Evolutionary conservation across 2,329 filamentous ascomycete genomes (phyloP).

Genomic region (Fusarium sp.): DNA sequence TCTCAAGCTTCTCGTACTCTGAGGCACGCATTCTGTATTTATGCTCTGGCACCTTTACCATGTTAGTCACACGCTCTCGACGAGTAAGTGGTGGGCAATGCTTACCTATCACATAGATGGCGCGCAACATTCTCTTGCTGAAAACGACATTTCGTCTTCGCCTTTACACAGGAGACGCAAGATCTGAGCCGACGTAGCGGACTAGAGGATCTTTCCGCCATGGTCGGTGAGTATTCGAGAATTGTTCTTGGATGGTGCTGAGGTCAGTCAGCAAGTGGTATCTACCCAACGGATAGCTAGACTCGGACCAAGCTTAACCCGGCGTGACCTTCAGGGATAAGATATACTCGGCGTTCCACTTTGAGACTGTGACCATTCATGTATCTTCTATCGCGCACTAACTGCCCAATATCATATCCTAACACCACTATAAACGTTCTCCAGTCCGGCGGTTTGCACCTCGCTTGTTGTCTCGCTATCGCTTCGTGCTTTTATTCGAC

Average conservation of each 20-base stretch:
- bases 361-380: not conserved
- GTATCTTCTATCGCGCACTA: not conserved
- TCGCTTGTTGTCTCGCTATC: not conserved
- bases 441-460: not conserved
- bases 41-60: conserved; percentile 43
- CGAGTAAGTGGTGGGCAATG: not conserved
- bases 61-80: not conserved
- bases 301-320: not conserved
- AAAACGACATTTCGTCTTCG: conserved; percentile 48
- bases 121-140: conserved; percentile 33
- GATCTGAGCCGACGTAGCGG: conserved; percentile 47
- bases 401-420: not conserved
- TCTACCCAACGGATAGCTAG: not conserved
- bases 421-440: not conserved
- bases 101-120: conserved; percentile 47
- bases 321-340: not conserved
- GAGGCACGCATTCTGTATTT: conserved; percentile 45
- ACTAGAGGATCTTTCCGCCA: conserved; percentile 38
- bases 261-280: not conserved
- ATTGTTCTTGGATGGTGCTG: not conserved
- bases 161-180: conserved; percentile 46
- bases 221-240: not conserved
- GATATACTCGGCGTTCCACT: not conserved
- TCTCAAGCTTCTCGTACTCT: conserved; percentile 46
- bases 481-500: not conserved